Conservation (phyloP, 139 green algal species). For the Ulvella scutata region DNA sequence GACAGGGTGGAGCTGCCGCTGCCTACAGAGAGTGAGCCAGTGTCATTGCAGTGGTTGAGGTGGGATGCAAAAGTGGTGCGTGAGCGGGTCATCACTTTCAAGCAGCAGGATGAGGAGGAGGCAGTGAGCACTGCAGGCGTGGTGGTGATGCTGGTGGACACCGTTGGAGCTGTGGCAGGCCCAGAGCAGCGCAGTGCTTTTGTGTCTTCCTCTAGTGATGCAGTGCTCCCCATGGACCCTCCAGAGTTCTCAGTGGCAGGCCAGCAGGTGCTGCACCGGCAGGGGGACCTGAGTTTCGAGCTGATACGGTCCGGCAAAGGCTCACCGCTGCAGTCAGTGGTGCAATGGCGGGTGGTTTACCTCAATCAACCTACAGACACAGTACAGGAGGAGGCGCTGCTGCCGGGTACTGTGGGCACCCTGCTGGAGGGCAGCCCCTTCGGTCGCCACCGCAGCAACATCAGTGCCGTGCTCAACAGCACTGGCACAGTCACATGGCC, state of each 20-base stretch:
- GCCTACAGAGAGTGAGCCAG: not conserved
- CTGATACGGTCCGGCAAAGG: not conserved
- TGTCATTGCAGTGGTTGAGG: not conserved
- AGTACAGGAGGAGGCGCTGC: too few relatives aligned
- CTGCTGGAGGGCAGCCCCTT: not conserved
- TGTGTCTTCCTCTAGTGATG: too few relatives aligned
- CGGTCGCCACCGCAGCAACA: not conserved
- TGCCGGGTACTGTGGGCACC: not conserved
- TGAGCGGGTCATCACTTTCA: too few relatives aligned
- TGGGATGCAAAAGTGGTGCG: not conserved
- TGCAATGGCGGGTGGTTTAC: not conserved
- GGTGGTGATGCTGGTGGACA: too few relatives aligned
- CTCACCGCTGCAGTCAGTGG: not conserved
- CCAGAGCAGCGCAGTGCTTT: too few relatives aligned
- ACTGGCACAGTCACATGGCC: not conserved
- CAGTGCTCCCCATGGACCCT: not conserved
- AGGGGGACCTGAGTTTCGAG: not conserved
- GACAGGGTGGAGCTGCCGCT: not conserved
- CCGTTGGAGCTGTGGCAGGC: too few relatives aligned
- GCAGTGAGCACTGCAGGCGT: too few relatives aligned
- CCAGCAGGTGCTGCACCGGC: not conserved
- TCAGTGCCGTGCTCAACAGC: not conserved
- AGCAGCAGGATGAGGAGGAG: too few relatives aligned
- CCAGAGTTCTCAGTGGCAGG: not conserved
- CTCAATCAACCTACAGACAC: not conserved